Evolutionary conservation across 176 grass and related monocot genomes (phyloP), one percentile per base, ranked within the genome.

Genomic region (Carex pumila): DNA sequence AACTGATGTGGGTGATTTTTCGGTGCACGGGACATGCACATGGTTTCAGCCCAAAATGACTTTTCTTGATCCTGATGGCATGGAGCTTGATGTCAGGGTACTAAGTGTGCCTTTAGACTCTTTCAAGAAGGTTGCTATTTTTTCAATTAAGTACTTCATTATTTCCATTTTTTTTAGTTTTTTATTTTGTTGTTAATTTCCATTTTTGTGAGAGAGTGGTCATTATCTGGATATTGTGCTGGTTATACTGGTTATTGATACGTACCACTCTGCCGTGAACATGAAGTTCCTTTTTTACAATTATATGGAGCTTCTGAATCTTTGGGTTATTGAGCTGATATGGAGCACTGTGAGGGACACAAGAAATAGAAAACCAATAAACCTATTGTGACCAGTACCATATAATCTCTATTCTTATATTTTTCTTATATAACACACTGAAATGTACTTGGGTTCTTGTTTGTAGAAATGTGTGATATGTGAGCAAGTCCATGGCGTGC

Each of bases 41-140:
- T 99, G 96, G 96, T 99, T 92, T 89, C 96, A 93, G 79, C 96
- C 93, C 72, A 89, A 92, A 86, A 91, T 95, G 14, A 87, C 88
- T 7, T 99, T 99, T 86, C 88, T 84, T 37, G 74, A 90, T 88
- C 91, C 88, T 12, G 83, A 90, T 61, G 91, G 68, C 25, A 99
- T 99, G 96, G 93, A 99, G 80, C 96, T 91, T 87, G 96, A 91
- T 79, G 78, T 87, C 61, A 91, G 91, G 30, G 82, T 99, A 88
- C 89, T 99, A 69, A 93, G 71, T 77, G 93, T 99, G 54, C 86
- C 91, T 80, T 80, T 86, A 67, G 93, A 89, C 73, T 90, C 89
- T 59, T 99, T 94, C 87, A 93, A 84, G 52, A 99, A 99, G 93
- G 93, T 95, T 67, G 68, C 67, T 6, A 53, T 82, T 86, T 86